Percentiles rank a stretch among this genome's conserved stretches.
phyloP scores from a whole-genome alignment of 1,284 basidiomycete species.

The Tilletia indica region DNA sequence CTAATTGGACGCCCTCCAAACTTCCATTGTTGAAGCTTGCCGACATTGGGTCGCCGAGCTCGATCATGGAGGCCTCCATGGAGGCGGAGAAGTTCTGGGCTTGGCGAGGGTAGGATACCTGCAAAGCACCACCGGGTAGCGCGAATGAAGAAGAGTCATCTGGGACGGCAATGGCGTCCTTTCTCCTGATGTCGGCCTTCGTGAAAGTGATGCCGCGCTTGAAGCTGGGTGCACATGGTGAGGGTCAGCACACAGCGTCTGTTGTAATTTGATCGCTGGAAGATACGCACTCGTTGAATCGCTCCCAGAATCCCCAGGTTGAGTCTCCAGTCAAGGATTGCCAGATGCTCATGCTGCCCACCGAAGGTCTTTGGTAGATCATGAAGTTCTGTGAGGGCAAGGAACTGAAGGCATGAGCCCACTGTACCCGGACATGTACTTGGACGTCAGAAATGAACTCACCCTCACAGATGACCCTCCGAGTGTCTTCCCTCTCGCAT shows the following conservation, averaged over 20 bases:
- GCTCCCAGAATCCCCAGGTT: conserved; percentile 33
- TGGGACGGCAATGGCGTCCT: conserved; percentile 24
- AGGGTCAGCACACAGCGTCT: neutral
- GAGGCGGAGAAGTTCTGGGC: too few relatives aligned
- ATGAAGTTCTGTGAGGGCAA: conserved; percentile 33
- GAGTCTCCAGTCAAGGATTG: conserved; percentile 34
- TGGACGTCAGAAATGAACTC: neutral
- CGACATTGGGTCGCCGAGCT: too few relatives aligned
- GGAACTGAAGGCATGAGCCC: neutral
- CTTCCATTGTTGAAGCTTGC: too few relatives aligned
- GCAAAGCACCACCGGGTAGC: conserved; percentile 27
- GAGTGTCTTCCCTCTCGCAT: conserved; percentile 40
- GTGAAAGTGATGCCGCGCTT: conserved; percentile 34
- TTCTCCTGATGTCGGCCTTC: conserved; percentile 30
- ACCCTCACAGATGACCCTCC: conserved; percentile 31
- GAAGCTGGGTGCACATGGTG: conserved; percentile 23
- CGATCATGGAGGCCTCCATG: too few relatives aligned
- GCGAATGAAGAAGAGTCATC: conserved; percentile 32
- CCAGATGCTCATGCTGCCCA: conserved; percentile 32
- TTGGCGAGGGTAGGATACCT: too few relatives aligned
- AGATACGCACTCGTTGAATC: conserved; percentile 23
- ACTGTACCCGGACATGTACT: neutral
- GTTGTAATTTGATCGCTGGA: too few relatives aligned
- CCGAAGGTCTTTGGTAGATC: conserved; percentile 36
- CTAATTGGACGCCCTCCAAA: too few relatives aligned